Conservation (phyloP, 345 rosid genomes). For the Odontarrhena argentea region DNA sequence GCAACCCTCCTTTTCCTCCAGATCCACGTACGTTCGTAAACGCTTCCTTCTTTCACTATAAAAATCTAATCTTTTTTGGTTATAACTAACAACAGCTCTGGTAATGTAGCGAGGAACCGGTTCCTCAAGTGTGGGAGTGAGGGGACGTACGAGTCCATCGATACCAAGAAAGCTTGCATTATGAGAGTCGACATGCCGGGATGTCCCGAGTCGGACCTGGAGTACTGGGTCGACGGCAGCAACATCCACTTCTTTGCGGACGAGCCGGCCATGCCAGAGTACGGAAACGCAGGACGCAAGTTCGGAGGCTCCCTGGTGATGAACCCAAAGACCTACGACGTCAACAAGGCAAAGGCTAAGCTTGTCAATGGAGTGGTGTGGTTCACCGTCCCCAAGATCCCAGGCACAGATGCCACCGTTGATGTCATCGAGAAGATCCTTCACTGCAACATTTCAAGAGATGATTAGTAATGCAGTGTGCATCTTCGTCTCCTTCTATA, state of each 20-base stretch:
- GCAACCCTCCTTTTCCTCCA: background rate
- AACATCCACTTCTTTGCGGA: conserved; percentile 34
- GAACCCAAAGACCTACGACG: background rate
- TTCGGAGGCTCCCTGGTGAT: conserved; percentile 25
- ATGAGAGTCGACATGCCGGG: conserved; percentile 30
- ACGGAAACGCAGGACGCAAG: conserved; percentile 19
- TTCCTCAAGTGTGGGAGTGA: conserved; percentile 18
- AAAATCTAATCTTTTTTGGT: background rate
- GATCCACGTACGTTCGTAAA: background rate
- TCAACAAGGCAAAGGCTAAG: background rate
- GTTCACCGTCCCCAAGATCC: conserved; percentile 35
- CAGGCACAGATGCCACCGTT: background rate
- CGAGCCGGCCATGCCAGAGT: conserved; percentile 12
- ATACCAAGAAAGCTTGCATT: background rate
- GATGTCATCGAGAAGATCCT: background rate
- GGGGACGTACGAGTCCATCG: conserved; percentile 5
- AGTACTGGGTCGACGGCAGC: conserved; percentile 10
- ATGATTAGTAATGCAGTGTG: no score
- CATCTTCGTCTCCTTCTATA: no score
- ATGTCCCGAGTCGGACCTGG: conserved; percentile 15
- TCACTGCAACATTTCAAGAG: no score
- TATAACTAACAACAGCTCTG: no score
- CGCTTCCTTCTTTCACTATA: background rate
- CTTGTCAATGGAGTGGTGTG: conserved; percentile 35
- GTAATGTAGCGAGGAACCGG: conserved; percentile 7